phyloP scores from a whole-genome alignment of 768 basidiomycete species.

The Candolleomyces efflorescens region DNA sequence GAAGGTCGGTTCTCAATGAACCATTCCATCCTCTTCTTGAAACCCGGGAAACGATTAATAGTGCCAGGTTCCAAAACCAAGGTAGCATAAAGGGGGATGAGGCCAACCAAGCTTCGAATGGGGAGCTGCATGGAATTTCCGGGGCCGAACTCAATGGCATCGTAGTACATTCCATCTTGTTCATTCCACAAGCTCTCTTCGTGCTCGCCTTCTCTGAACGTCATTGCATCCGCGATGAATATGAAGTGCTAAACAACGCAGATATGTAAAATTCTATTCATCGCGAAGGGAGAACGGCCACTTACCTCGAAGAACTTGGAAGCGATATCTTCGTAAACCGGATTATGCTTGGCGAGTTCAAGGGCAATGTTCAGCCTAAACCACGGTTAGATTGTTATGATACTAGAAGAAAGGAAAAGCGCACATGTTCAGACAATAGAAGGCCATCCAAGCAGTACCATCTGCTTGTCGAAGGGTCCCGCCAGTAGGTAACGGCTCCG shows the following conservation, averaged over 20 bases:
- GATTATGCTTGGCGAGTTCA: slow-evolving; percentile 95
- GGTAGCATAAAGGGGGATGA: slow-evolving; percentile 95
- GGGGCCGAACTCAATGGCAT: slow-evolving; percentile 87
- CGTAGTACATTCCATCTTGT: slow-evolving; percentile 97
- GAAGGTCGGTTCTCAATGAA: slow-evolving; percentile 92
- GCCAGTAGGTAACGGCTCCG: slow-evolving; percentile 93
- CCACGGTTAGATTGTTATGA: slow-evolving; percentile 3
- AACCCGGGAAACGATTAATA: slow-evolving; percentile 91
- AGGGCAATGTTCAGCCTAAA: slow-evolving; percentile 92
- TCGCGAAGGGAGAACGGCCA: neutral
- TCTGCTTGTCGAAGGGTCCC: slow-evolving; percentile 94
- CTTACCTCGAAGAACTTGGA: slow-evolving; percentile 92
- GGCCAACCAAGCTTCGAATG: slow-evolving; percentile 91
- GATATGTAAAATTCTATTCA: neutral
- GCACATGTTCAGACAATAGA: slow-evolving; percentile 95
- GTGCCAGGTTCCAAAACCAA: slow-evolving; percentile 87
- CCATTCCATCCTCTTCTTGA: slow-evolving; percentile 99
- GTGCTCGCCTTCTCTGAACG: slow-evolving; percentile 74
- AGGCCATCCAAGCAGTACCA: slow-evolving; percentile 99
- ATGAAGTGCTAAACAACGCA: slow-evolving; percentile 74
- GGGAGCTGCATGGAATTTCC: slow-evolving; percentile 87
- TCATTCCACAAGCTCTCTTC: slow-evolving; percentile 93
- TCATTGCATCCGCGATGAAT: slow-evolving; percentile 99
- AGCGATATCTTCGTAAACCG: slow-evolving; percentile 97
- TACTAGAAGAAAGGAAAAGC: slow-evolving; percentile 15